Evolutionary conservation across 805 yeast genomes (phyloP), one percentile per base, ranked within the genome.

Genomic region (Candida boidinii): DNA sequence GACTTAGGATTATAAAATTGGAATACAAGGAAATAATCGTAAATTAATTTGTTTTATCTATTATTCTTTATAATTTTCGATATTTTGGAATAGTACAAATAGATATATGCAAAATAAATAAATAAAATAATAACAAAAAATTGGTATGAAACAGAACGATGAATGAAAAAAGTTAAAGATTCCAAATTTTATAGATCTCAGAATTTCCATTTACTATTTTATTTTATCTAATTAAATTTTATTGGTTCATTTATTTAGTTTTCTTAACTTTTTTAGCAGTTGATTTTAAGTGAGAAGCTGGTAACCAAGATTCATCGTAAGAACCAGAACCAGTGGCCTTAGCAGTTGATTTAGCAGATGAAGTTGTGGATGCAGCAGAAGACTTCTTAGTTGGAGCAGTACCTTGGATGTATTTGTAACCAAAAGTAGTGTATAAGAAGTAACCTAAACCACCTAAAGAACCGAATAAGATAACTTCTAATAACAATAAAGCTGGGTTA

Each of bases 401-500:
- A 21, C 55, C 56, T 36, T 49, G 39, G 39, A 75, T 52, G 51
- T 73, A 76, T 28, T 53, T 51, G 40, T 58, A 58, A 36, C 76
- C 75, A 48, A 64, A 69, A 28, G 54, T 44, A 26, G 47, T 49
- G 55, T 68, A 69, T 23, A 55, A 51, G 39, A 62, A 52, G 54
- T 76, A 80, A 28, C 62, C 76, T 29, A 68, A 44, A 26, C 60
- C 70, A 32, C 62, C 76, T 19, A 77, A 33, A 14, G 77, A 53
- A 16, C 58, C 67, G 3, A 62, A 44, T 36, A 84, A 57, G 17
- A 82, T 43, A 12, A 73, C 32, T 51, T 76, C 80, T 42, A 81
- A 69, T 23, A 81, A 53, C 37, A 85, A 50, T 48, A 86, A 70
- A 56, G 78, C 76, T 11, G 88, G 92, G 51, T 82, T 73, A 58